These are phyloP conservation scores for Diaporthe sp. DNA, from an alignment of 2,329 filamentous ascomycete species.

Conservation along the genomic window DNA sequence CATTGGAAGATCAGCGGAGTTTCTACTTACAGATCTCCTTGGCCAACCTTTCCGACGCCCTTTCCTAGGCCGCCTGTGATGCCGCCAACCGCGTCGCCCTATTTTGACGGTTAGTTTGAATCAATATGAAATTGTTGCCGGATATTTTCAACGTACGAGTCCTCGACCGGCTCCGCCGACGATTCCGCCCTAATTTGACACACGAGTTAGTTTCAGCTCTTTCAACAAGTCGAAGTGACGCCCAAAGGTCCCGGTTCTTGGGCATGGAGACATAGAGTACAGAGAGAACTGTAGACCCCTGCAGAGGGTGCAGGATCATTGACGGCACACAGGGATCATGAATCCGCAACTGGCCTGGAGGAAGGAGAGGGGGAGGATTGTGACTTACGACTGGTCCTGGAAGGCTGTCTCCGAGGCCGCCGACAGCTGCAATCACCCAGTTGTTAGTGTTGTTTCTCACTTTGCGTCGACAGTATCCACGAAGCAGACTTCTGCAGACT, in stretches of 20 bases:
- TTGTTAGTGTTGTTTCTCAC: constrained; percentile 29
- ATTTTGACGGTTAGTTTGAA: background rate
- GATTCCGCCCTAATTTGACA: constrained; percentile 24
- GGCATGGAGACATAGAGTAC: too few species aligned
- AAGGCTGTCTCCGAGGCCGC: constrained; percentile 36
- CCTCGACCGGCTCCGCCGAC: constrained; percentile 37
- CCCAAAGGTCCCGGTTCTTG: background rate
- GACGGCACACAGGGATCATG: too few species aligned
- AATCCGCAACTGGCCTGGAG: too few species aligned
- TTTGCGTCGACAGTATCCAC: constrained; percentile 30
- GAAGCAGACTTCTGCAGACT: constrained; percentile 33
- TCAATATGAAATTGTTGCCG: rapidly evolving
- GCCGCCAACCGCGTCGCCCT: constrained; percentile 37
- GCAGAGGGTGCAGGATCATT: too few species aligned
- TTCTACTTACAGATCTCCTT: constrained; percentile 30
- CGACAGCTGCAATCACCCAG: constrained; percentile 31
- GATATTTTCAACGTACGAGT: background rate
- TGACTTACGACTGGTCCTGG: constrained; percentile 37
- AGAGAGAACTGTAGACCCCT: too few species aligned
- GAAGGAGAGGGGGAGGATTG: too few species aligned
- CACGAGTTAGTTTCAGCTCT: background rate
- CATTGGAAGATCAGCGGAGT: too few species aligned
- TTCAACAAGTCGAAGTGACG: background rate
- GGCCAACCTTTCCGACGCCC: constrained; percentile 37
- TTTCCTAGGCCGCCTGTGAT: constrained; percentile 38